Conservation (phyloP, 805 yeast species). For the Lipomyces kockii region DNA sequence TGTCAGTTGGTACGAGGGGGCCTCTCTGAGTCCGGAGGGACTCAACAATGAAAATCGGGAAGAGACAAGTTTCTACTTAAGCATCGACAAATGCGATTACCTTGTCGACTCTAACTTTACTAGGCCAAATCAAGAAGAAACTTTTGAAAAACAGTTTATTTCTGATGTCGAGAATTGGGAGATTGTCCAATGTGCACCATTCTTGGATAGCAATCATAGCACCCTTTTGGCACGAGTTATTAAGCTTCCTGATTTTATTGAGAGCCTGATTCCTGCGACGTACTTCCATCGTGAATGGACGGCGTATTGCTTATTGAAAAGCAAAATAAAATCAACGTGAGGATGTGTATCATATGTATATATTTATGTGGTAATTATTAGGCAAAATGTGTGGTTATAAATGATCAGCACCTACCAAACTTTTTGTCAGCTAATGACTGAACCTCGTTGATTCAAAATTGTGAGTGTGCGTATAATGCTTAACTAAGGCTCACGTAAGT, state of each 20-base stretch:
- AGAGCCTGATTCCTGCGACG: slow-evolving; percentile 14
- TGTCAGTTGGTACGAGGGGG: slow-evolving; percentile 42
- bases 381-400: background rate
- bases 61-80: slow-evolving; percentile 60
- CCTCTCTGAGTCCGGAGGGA: slow-evolving; percentile 56
- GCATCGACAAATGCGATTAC: slow-evolving; percentile 61
- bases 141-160: slow-evolving; percentile 23
- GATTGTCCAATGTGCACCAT: slow-evolving; percentile 13
- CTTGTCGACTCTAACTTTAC: slow-evolving; percentile 57
- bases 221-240: slow-evolving; percentile 27
- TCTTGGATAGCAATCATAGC: slow-evolving; percentile 27
- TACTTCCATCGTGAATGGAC: slow-evolving; percentile 21
- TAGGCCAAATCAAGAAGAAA: slow-evolving; percentile 13
- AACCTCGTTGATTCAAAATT: no score
- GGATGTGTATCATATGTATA: background rate
- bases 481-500: no score
- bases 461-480: no score
- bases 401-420: no score
- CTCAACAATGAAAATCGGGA: slow-evolving; percentile 79
- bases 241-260: slow-evolving; percentile 26
- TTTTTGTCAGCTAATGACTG: no score
- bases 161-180: slow-evolving; percentile 25
- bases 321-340: background rate
- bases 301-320: slow-evolving; percentile 25
- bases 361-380: background rate